Conservation (phyloP, 768 basidiomycete genomes). For the Pleurotus ostreatus region DNA sequence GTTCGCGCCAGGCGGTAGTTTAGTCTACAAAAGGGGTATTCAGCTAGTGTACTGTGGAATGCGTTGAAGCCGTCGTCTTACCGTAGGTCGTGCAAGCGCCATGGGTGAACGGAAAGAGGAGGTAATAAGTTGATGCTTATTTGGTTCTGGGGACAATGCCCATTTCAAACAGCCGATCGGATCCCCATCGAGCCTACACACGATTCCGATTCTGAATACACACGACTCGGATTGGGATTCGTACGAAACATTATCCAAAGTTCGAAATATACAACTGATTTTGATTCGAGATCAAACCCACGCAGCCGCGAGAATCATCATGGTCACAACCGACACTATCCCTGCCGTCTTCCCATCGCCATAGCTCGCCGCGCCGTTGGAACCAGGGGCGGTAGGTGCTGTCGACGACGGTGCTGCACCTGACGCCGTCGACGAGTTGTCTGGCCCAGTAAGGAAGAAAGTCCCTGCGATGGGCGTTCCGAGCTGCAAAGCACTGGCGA, state of each 20-base stretch:
- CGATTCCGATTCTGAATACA: too few species aligned
- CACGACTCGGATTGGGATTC: too few species aligned
- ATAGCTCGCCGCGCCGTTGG: not conserved
- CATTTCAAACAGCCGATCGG: too few species aligned
- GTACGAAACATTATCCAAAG: too few species aligned
- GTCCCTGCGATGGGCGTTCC: conserved; percentile 36
- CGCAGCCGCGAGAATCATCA: too few species aligned
- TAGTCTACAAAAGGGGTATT: conserved; percentile 44
- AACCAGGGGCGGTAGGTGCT: not conserved
- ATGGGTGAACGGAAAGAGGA: conserved; percentile 28
- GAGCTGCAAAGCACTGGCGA: conserved; percentile 28
- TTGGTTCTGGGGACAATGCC: not conserved
- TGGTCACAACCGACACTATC: too few species aligned
- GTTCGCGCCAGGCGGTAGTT: conserved; percentile 89
- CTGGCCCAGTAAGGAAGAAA: conserved; percentile 37
- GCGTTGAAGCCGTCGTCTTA: conserved; percentile 26
- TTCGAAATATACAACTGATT: too few species aligned
- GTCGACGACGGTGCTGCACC: not conserved
- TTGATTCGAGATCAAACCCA: too few species aligned
- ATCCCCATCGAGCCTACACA: too few species aligned
- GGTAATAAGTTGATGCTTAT: not conserved
- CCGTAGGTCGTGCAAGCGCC: conserved; percentile 70
- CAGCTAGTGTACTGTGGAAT: not conserved
- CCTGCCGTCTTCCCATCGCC: too few species aligned
- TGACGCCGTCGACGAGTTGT: conserved; percentile 13